Conservation (phyloP, 495 filamentous ascomycete species). For the Pseudevernia furfuracea region DNA sequence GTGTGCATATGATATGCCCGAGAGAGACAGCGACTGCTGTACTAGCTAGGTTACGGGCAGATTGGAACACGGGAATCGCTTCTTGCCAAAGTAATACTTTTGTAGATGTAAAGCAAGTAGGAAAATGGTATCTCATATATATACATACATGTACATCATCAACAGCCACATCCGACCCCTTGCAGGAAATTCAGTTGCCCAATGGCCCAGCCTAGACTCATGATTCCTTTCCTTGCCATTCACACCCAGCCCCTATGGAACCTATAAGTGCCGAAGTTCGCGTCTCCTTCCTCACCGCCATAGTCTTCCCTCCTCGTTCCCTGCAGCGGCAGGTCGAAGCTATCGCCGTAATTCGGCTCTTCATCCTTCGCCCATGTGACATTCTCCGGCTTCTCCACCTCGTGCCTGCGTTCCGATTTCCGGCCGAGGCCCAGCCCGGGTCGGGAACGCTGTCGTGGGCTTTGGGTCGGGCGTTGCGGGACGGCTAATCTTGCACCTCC, state of each 20-base stretch:
- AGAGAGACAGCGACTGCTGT: no score
- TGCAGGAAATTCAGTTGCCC: background rate
- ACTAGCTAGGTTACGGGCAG: no score
- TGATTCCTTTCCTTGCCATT: background rate
- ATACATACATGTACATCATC: background rate
- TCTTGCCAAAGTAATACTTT: no score
- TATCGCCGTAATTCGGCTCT: conserved; percentile 7
- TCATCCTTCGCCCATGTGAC: conserved; percentile 24
- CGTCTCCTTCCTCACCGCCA: conserved; percentile 10
- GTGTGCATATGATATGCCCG: no score
- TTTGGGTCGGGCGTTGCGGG: background rate
- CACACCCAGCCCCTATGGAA: conserved; percentile 18
- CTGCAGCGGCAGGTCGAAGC: conserved; percentile 23
- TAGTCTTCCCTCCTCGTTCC: conserved; percentile 17
- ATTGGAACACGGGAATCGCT: no score
- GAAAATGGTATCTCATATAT: background rate
- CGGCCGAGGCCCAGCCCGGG: background rate
- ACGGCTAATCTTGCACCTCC: background rate
- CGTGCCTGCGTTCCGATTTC: conserved; percentile 1
- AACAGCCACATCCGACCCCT: background rate
- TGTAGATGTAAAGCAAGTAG: no score
- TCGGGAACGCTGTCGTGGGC: background rate
- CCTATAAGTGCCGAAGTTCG: conserved; percentile 7
- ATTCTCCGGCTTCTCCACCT: conserved; percentile 17
- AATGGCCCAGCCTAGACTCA: background rate